Percentiles rank a stretch among this genome's conserved stretches.
Conservation (phyloP, 2,329 filamentous ascomycete genomes). For the Helotiales sp. region DNA sequence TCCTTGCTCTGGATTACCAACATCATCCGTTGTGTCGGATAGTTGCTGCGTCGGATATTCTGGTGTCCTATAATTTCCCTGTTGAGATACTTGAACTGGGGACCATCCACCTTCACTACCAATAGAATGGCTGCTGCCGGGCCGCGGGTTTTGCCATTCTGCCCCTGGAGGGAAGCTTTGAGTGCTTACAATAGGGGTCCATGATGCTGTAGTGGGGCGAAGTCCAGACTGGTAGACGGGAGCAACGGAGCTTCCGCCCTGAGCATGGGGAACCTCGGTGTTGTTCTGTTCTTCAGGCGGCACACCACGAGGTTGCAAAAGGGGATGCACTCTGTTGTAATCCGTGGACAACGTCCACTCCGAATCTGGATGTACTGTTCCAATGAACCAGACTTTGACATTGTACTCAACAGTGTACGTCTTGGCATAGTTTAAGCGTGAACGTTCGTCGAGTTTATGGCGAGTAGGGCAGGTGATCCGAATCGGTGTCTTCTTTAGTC, state of each 20-base stretch:
- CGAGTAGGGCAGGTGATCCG: neutral
- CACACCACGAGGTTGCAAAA: neutral
- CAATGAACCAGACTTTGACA: slow-evolving; percentile 35
- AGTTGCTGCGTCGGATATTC: no score
- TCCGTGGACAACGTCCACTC: slow-evolving; percentile 10
- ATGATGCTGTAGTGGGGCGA: neutral
- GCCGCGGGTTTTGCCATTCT: neutral
- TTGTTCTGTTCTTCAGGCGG: neutral
- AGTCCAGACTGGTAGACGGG: neutral
- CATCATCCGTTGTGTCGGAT: no score
- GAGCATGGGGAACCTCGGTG: no score
- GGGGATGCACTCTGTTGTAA: slow-evolving; percentile 22
- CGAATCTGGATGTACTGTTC: slow-evolving; percentile 19
- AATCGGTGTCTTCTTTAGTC: slow-evolving; percentile 4
- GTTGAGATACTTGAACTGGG: no score
- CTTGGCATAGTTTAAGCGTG: slow-evolving; percentile 36
- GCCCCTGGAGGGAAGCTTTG: neutral
- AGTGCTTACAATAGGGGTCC: neutral
- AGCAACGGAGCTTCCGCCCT: neutral
- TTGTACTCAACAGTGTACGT: slow-evolving; percentile 38
- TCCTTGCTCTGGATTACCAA: neutral
- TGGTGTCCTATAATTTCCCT: no score
- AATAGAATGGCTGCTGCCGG: neutral
- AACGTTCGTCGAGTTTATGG: slow-evolving; percentile 8
- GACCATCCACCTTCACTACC: neutral